Evolutionary conservation across 2,329 filamentous ascomycete genomes (phyloP).

Genomic region (Magnaporthiopsis incrustans): DNA sequence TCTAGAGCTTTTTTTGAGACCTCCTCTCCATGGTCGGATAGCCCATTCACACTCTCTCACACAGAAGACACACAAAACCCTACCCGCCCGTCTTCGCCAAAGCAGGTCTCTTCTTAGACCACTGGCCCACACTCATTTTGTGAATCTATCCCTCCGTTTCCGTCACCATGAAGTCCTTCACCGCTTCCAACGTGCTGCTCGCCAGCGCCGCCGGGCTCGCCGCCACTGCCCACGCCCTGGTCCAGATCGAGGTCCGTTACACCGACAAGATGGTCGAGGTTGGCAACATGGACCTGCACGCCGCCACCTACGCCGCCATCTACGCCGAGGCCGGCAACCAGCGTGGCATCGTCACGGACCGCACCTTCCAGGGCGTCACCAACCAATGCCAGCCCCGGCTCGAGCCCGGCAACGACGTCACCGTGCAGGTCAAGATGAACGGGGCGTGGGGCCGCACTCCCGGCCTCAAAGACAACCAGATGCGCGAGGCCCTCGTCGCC

Average conservation of each 20-base stretch:
- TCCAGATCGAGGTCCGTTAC: conserved; percentile 5
- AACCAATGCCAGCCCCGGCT: not conserved
- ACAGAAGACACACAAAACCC: not conserved
- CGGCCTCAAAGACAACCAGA: not conserved
- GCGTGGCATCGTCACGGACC: conserved; percentile 2
- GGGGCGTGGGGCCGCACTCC: conserved; percentile 3
- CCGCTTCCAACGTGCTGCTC: not conserved
- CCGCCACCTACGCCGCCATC: not conserved
- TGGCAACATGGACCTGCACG: conserved; percentile 3
- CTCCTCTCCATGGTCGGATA: not conserved
- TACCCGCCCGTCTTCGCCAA: not conserved
- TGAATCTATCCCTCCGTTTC: not conserved
- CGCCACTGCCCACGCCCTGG: not conserved
- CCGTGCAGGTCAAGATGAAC: conserved; percentile 1
- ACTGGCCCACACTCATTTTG: not conserved
- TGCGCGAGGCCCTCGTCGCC: conserved; percentile 3
- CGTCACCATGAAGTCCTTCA: conserved; percentile 1
- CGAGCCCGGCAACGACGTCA: not conserved
- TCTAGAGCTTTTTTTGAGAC: not conserved
- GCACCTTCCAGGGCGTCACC: not conserved
- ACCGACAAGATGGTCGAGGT: conserved; percentile 5
- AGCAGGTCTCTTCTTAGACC: not conserved
- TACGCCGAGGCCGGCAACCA: conserved; percentile 5
- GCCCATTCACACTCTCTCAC: not conserved
- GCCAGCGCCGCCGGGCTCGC: not conserved